Evolutionary conservation across 140 eudicot species (phyloP), one percentile per base, ranked within the genome.

Genomic region (Stevia rebaudiana): DNA sequence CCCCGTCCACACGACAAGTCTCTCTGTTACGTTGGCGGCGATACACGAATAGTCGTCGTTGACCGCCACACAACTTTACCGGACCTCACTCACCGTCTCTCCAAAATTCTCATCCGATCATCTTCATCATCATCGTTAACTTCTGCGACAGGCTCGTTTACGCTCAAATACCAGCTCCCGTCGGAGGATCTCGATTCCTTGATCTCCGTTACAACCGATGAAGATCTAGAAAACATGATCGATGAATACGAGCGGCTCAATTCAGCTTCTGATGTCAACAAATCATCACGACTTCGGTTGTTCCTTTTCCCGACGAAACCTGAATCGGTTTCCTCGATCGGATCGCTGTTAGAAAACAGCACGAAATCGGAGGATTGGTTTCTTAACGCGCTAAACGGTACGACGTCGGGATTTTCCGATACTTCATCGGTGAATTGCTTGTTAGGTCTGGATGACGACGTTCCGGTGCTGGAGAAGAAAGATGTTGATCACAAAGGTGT

Each of bases 1-100:
- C 96, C 96, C 3, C 96, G 98, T 35, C 98, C 96, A 0, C 96
- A 88, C 51, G 95, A 85, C 74, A 88, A 88, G 37, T 74, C 89
- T 6, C 78, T 92, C 9, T 88, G 95, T 77, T 92, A 92, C 75
- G 75, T 88, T 62, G 96, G 98, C 72, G 98, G 98, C 16, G 95
- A 88, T 61, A 92, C 98, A 1, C 89, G 96, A 3, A 92, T 92
- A 50, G 76, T 92, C 54, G 95, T 92, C 50, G 83, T 83, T 66
- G 95, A 91, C 83, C 95, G 96, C 5, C 82, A 76, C 42, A 65
- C 85, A 12, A 48, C 91, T 12, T 55, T 91, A 31, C 16, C 87
- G 17, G 95, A 84, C 79, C 85, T 88, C 60, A 78, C 70, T 46
- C 39, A 40, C 1, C 95, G 96, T 9, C 85, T 92, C 69, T 79